Conservation (phyloP, 768 basidiomycete genomes). For the Lentinula detonsa region DNA sequence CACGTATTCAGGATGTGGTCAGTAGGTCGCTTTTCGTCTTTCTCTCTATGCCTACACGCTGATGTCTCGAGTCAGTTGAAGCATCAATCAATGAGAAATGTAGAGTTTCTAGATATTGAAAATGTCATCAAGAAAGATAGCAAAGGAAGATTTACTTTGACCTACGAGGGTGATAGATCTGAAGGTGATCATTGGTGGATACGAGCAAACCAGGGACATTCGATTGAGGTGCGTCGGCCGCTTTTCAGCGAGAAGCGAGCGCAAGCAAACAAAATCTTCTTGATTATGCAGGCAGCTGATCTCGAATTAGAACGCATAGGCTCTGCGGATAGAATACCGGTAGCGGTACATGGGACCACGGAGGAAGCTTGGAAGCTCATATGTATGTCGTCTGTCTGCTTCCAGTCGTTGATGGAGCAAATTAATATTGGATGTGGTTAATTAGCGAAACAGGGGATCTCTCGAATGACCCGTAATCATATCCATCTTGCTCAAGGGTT, state of each 20-base stretch:
- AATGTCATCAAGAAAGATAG: conserved; percentile 45
- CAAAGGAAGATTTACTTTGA: conserved; percentile 42
- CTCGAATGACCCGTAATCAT: conserved; percentile 64
- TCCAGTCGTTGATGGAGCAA: background rate
- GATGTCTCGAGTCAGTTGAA: conserved; percentile 38
- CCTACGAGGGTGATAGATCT: conserved; percentile 30
- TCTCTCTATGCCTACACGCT: background rate
- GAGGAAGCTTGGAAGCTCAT: conserved; percentile 49
- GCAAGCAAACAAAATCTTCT: background rate
- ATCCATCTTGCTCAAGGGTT: conserved; percentile 67
- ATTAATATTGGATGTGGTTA: conserved; percentile 33
- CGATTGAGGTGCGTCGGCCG: conserved; percentile 37
- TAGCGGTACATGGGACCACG: conserved; percentile 63
- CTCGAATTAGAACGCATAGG: conserved; percentile 37
- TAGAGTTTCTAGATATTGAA: conserved; percentile 40
- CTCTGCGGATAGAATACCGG: conserved; percentile 38
- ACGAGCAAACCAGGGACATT: conserved; percentile 67
- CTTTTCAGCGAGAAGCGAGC: background rate
- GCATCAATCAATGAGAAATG: conserved; percentile 43
- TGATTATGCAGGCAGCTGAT: background rate
- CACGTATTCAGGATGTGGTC: conserved; percentile 61
- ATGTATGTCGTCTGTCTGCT: conserved; percentile 25
- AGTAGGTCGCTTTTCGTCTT: conserved; percentile 4
- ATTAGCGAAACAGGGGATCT: conserved; percentile 50
- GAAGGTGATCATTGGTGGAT: conserved; percentile 48